These are phyloP conservation scores for Lodderomyces parapsilosis DNA, from an alignment of 1,139 yeast genomes.

Conservation along the genomic window DNA sequence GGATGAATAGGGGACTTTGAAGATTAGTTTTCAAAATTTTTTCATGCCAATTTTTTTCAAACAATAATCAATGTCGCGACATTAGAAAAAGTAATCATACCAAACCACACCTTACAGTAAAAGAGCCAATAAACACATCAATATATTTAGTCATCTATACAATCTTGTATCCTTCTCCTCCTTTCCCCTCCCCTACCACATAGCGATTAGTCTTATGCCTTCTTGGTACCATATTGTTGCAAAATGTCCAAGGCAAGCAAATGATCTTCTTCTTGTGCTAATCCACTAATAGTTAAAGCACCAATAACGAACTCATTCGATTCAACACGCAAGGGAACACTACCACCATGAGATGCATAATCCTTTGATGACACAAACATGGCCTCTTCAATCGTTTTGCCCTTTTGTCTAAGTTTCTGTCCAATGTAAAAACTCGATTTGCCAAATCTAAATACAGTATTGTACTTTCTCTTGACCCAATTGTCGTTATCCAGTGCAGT, in stretches of 20 bases:
- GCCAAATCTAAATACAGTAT: slow-evolving; percentile 51
- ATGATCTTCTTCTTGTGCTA: slow-evolving; percentile 50
- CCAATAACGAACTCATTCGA: slow-evolving; percentile 49
- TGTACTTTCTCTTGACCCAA: slow-evolving; percentile 58
- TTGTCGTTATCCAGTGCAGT: slow-evolving; percentile 53
- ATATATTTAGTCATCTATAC: no score
- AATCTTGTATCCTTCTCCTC: no score
- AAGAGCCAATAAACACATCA: no score
- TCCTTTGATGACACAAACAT: slow-evolving; percentile 42
- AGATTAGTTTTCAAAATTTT: no score
- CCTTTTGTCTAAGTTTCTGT: slow-evolving; percentile 37
- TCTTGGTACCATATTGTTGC: slow-evolving; percentile 5
- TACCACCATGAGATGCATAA: slow-evolving; percentile 65
- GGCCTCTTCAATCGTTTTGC: slow-evolving; percentile 34
- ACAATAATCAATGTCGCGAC: no score
- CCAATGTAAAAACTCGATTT: slow-evolving; percentile 57
- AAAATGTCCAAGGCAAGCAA: slow-evolving; percentile 31
- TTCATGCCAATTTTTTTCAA: no score
- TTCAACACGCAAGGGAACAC: slow-evolving; percentile 51
- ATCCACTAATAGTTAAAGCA: slow-evolving; percentile 60
- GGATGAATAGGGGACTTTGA: no score
- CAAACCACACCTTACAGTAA: no score
- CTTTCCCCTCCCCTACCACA: no score
- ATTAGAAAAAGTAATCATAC: no score
- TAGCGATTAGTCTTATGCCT: neutral